Evolutionary conservation across 192 early-diverging fungal genomes (phyloP), one percentile per base, ranked within the genome.

Genomic region (Physocladia obscura): DNA sequence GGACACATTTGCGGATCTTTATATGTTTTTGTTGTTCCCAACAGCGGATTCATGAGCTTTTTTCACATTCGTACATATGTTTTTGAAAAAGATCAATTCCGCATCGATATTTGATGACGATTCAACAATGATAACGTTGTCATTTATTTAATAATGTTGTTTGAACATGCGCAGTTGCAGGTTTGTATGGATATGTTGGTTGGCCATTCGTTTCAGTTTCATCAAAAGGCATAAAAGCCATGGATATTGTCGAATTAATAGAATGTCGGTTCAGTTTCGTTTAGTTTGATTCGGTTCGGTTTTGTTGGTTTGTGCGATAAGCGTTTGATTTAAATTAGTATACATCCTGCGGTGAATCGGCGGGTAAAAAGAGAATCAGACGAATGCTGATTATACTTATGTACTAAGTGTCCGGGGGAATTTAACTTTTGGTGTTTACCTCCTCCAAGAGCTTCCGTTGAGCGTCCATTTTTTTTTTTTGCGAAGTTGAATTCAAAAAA

Each of bases 1-100:
- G 92, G 79, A 31, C 70, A 72, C 48, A 72, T 62, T 55, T 72
- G 58, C 27, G 57, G 57, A 50, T 72, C 70, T 55, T 62, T 63
- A 37, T 72, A 72, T 4, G 58, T 72, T n/a, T 56, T 51, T 15
- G 35, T 56, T 19, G 59, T 50, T 4, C 70, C 70, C 44, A 72
- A 24, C 8, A 72, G 21, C 1, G 70, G 70, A 58, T 72, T 72
- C 70, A 72, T 72, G 17, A 72, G 70, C 60, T 71, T 51, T n/a
- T n/a, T n/a, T n/a, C n/a, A n/a, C n/a, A n/a, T n/a, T n/a, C n/a
- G n/a, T n/a, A n/a, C n/a, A n/a, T n/a, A n/a, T n/a, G n/a, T n/a
- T n/a, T 6, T 17, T 13, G 44, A 17, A n/a, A 48, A n/a, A n/a
- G n/a, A 48, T 13, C 15, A 48, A 48, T 13, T 17, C n/a, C 15